A percentile compares a stretch with the other conserved stretches of the same genome.
phyloP scores from a whole-genome alignment of 371 early-diverging fungal genomes.

The Actinomucor elegans region DNA sequence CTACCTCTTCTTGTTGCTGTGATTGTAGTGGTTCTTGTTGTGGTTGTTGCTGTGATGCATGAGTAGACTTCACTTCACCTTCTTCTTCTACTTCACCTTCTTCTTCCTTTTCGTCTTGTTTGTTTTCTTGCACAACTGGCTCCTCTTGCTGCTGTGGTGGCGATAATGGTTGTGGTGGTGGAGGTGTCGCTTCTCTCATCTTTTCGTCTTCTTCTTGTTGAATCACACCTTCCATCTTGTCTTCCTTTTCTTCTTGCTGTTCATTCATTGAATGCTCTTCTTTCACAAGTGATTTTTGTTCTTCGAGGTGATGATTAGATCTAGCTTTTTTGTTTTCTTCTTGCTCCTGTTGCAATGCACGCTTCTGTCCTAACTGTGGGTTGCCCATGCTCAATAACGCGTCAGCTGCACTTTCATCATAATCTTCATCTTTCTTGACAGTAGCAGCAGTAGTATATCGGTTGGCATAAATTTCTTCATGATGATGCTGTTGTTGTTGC shows the following conservation, averaged over 20 bases:
- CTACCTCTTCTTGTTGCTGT: constrained; percentile 7
- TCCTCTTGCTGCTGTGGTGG: background rate
- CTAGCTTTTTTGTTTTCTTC: constrained; percentile 19
- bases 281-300: too few relatives aligned
- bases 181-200: background rate
- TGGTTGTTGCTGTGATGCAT: background rate
- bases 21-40: background rate
- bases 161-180: background rate
- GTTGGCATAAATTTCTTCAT: background rate
- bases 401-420: constrained; percentile 35
- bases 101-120: constrained; percentile 7
- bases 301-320: background rate
- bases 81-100: constrained; percentile 5
- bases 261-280: too few relatives aligned
- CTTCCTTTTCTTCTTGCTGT: background rate
- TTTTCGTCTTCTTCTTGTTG: background rate
- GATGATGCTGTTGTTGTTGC: background rate
- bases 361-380: constrained; percentile 25
- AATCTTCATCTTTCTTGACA: constrained; percentile 15
- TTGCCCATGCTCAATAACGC: constrained; percentile 32
- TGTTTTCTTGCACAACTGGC: background rate
- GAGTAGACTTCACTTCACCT: background rate
- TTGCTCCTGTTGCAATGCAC: constrained; percentile 9
- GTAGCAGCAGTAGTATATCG: background rate
- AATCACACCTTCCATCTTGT: too few relatives aligned